Evolutionary conservation across 106 monocot genomes (phyloP).

Genomic region (Ottelia alismoides): DNA sequence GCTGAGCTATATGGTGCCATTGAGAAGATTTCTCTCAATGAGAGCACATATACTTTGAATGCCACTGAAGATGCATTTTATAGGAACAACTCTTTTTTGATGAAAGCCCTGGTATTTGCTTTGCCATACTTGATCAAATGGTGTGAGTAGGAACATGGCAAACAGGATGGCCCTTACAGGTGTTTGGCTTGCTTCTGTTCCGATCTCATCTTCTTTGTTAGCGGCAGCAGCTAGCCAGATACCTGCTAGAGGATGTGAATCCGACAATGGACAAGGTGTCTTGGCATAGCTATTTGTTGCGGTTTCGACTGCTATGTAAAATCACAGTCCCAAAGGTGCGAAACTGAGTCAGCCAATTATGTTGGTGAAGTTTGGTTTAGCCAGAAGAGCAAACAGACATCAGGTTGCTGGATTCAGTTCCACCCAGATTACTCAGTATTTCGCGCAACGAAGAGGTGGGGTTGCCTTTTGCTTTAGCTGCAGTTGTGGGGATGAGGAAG

Average conservation of each 20-base stretch:
- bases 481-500: constrained; percentile 42
- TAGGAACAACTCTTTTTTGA: too few species aligned
- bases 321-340: neutral
- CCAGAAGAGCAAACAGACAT: constrained; percentile 7
- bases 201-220: constrained; percentile 11
- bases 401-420: constrained; percentile 44
- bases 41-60: neutral
- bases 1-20: constrained; percentile 21
- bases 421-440: constrained; percentile 57
- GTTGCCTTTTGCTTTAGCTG: constrained; percentile 31
- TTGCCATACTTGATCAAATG: constrained; percentile 10
- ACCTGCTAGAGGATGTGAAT: constrained; percentile 5
- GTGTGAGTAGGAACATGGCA: constrained; percentile 6
- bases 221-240: constrained; percentile 14
- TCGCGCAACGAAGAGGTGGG: constrained; percentile 38
- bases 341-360: constrained; percentile 13
- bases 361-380: constrained; percentile 18
- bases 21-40: constrained; percentile 6
- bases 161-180: constrained; percentile 13
- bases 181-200: constrained; percentile 18
- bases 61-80: too few species aligned
- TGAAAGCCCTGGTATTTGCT: constrained; percentile 16
- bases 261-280: constrained; percentile 7
- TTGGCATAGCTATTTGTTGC: constrained; percentile 4
- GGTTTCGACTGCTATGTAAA: constrained; percentile 1